Conservation (phyloP, 2,329 filamentous ascomycete species). For the Cytospora mali region DNA sequence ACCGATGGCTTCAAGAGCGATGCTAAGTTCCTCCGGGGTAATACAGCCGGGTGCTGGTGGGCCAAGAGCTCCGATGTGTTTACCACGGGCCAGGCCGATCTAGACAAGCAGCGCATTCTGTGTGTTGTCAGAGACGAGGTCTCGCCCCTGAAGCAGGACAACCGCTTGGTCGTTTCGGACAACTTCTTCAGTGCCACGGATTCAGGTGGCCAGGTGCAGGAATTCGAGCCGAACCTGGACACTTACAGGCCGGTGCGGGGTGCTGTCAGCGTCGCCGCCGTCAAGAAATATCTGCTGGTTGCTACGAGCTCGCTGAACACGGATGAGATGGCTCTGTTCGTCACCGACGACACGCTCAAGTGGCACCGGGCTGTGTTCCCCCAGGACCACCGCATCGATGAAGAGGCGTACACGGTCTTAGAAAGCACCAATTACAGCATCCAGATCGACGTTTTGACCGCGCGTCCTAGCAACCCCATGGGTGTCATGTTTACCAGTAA, state of each 20-base stretch:
- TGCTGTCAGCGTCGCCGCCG: conserved; percentile 77
- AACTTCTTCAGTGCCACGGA: conserved; percentile 70
- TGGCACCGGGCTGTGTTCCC: conserved; percentile 95
- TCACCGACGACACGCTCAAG: conserved; percentile 77
- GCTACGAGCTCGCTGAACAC: conserved; percentile 79
- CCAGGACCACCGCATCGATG: conserved; percentile 74
- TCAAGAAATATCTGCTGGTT: conserved; percentile 85
- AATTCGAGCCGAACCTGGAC: conserved; percentile 78
- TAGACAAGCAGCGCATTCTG: conserved; percentile 71
- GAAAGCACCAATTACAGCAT: conserved; percentile 98
- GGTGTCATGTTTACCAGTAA: conserved; percentile 94
- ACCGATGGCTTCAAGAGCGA: conserved; percentile 77
- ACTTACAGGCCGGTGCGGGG: conserved; percentile 74
- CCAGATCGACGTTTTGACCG: conserved; percentile 88
- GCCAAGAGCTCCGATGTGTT: conserved; percentile 78
- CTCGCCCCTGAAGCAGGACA: conserved; percentile 71
- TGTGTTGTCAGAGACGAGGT: conserved; percentile 78
- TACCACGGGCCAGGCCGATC: conserved; percentile 64
- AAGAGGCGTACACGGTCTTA: conserved; percentile 89
- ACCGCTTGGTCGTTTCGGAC: conserved; percentile 79
- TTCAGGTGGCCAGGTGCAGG: conserved; percentile 51
- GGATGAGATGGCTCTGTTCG: conserved; percentile 88
- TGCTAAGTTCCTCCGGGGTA: conserved; percentile 65
- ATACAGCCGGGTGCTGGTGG: conserved; percentile 82
- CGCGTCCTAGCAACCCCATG: conserved; percentile 67